Evolutionary conservation across 164 flowering plant genomes (phyloP).

Genomic region (Liriodendron chinense): DNA sequence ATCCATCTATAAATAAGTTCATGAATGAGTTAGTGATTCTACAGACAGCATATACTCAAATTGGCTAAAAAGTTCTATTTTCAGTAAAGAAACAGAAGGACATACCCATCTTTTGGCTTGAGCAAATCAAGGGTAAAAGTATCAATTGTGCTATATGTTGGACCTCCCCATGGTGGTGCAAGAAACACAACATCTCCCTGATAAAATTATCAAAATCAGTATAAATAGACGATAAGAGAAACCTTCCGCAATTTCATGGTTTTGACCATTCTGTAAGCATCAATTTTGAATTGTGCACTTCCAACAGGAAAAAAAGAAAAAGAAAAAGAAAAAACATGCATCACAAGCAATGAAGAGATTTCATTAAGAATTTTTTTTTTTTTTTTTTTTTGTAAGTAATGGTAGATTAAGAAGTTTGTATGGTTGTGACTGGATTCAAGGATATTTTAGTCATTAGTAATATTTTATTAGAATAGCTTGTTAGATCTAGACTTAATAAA

Average conservation of each 20-base stretch:
- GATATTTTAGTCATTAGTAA: too few species aligned
- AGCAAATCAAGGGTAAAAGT: slow-evolving; percentile 49
- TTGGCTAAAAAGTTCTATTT: neutral
- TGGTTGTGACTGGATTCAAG: too few species aligned
- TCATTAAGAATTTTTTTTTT: too few species aligned
- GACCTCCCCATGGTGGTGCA: slow-evolving; percentile 73
- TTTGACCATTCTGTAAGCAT: neutral
- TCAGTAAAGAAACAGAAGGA: neutral
- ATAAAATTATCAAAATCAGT: slow-evolving; percentile 3
- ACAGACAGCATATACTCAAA: neutral
- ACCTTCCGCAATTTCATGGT: neutral
- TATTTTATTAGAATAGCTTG: too few species aligned
- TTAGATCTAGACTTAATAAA: too few species aligned
- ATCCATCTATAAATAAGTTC: neutral
- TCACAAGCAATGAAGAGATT: too few species aligned
- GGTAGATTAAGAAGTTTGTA: too few species aligned
- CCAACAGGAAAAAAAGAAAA: neutral
- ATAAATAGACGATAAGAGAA: neutral
- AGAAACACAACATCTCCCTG: slow-evolving; percentile 54
- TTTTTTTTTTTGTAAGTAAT: too few species aligned
- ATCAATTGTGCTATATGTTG: slow-evolving; percentile 30
- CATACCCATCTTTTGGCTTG: slow-evolving; percentile 61
- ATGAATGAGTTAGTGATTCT: neutral
- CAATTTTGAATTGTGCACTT: neutral
- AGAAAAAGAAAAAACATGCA: too few species aligned